These are phyloP conservation scores for Syzygium aromaticum DNA, from an alignment of 345 rosid species.

Conservation along the genomic window DNA sequence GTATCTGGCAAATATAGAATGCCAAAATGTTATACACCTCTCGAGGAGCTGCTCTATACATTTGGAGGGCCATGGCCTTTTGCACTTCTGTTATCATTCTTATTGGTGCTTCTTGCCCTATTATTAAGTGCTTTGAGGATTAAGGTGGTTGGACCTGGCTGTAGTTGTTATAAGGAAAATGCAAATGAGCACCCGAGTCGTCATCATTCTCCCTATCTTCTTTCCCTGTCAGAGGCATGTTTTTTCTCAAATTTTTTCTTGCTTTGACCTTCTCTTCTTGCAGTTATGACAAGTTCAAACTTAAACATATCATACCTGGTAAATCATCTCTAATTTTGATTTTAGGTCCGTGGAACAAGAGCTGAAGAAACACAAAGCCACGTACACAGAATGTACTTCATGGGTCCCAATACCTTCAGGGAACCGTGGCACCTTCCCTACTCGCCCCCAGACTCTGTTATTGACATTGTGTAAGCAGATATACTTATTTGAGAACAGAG, in stretches of 20 bases:
- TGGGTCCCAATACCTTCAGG: slow-evolving; percentile 96
- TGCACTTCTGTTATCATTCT: slow-evolving; percentile 56
- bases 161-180: slow-evolving; percentile 32
- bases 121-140: slow-evolving; percentile 62
- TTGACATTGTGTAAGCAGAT: slow-evolving; percentile 80
- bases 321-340: slow-evolving; percentile 11
- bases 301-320: background rate
- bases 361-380: slow-evolving; percentile 95
- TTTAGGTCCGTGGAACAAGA: slow-evolving; percentile 79
- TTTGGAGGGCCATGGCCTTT: slow-evolving; percentile 96
- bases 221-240: slow-evolving; percentile 83
- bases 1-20: slow-evolving; percentile 83
- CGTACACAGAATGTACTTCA: slow-evolving; percentile 87
- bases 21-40: slow-evolving; percentile 96
- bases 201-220: slow-evolving; percentile 76
- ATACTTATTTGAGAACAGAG: background rate
- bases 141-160: slow-evolving; percentile 54
- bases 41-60: slow-evolving; percentile 81
- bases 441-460: slow-evolving; percentile 82
- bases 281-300: slow-evolving; percentile 1
- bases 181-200: slow-evolving; percentile 57
- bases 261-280: slow-evolving; percentile 20
- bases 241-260: slow-evolving; percentile 3
- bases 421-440: slow-evolving; percentile 99
- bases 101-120: slow-evolving; percentile 64